phyloP scores from a whole-genome alignment of 164 flowering plant genomes.

The Annona cherimola region DNA sequence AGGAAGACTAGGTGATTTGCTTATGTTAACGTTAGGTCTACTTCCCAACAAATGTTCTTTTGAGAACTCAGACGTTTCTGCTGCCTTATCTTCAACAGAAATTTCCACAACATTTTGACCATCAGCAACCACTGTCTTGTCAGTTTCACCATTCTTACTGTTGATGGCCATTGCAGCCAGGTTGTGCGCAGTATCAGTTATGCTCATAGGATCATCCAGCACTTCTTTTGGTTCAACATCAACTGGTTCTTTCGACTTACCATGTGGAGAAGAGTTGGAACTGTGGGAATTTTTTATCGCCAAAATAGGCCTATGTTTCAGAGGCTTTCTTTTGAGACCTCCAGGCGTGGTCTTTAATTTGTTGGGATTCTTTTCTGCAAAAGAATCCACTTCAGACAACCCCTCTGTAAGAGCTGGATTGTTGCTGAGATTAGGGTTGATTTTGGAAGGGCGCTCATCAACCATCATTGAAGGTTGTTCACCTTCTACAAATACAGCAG shows the following conservation, averaged over 20 bases:
- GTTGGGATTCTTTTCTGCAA: conserved; percentile 5
- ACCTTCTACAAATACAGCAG: conserved; percentile 14
- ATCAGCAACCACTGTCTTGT: not conserved
- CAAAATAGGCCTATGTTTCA: conserved; percentile 15
- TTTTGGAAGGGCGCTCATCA: conserved; percentile 3
- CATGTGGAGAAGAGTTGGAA: conserved; percentile 7
- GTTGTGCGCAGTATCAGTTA: not conserved
- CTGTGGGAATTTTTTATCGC: conserved; percentile 11
- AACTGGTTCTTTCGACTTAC: not conserved
- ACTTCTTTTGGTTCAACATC: not conserved
- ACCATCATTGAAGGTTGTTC: conserved; percentile 1
- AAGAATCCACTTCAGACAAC: conserved; percentile 7
- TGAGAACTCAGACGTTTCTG: conserved; percentile 11
- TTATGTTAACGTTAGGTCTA: conserved; percentile 4
- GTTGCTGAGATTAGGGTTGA: not conserved
- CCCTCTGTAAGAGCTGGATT: conserved; percentile 6
- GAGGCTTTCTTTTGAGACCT: conserved; percentile 12
- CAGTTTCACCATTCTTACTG: not conserved
- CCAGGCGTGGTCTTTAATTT: conserved; percentile 9
- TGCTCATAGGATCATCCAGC: not conserved
- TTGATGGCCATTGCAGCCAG: not conserved
- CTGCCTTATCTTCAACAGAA: conserved; percentile 3
- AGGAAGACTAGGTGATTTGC: conserved; percentile 7
- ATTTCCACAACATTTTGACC: not conserved
- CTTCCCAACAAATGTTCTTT: conserved; percentile 1